Percentiles rank a stretch among this genome's conserved stretches.
These are phyloP conservation scores for Cryphonectria nitschkei DNA, from an alignment of 2,329 filamentous ascomycete species.

Conservation along the genomic window DNA sequence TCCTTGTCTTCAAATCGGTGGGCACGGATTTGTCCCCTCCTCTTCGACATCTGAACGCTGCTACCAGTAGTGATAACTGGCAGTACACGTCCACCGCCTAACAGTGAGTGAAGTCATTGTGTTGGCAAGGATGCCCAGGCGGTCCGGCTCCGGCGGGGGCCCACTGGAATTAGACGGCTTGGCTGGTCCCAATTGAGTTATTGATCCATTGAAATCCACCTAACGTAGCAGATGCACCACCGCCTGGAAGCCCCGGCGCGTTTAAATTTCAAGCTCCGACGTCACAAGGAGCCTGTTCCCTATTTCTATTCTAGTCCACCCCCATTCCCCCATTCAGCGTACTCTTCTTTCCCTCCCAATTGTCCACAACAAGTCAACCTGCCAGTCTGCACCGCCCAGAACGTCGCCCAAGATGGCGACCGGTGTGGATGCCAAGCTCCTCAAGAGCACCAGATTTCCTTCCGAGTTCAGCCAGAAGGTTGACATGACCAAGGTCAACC, in stretches of 20 bases:
- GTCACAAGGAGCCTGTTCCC: conserved; percentile 22
- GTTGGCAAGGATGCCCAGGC: conserved; percentile 22
- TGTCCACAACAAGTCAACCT: neutral
- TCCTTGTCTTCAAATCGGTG: neutral
- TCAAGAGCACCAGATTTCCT: conserved; percentile 92
- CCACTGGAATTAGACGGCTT: conserved; percentile 16
- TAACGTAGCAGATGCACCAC: neutral
- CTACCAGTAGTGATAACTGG: neutral
- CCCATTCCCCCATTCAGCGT: conserved; percentile 4
- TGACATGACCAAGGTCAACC: conserved; percentile 95
- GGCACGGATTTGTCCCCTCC: neutral
- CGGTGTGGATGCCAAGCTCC: conserved; percentile 84
- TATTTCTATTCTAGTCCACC: neutral
- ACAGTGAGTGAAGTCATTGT: conserved; percentile 12
- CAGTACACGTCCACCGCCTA: neutral
- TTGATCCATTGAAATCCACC: neutral
- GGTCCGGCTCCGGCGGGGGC: conserved; percentile 17
- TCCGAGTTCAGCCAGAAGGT: conserved; percentile 93
- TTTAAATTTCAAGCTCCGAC: conserved; percentile 27
- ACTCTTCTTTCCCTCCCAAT: neutral
- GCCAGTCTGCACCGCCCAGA: conserved; percentile 24
- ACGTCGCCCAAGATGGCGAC: conserved; percentile 65
- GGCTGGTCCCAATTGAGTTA: conserved; percentile 4
- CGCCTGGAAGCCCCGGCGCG: conserved; percentile 9
- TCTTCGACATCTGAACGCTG: neutral